Base-by-base conservation (phyloP, 2,329 filamentous ascomycete species). In the Rutstroemia sp. region DNA sequence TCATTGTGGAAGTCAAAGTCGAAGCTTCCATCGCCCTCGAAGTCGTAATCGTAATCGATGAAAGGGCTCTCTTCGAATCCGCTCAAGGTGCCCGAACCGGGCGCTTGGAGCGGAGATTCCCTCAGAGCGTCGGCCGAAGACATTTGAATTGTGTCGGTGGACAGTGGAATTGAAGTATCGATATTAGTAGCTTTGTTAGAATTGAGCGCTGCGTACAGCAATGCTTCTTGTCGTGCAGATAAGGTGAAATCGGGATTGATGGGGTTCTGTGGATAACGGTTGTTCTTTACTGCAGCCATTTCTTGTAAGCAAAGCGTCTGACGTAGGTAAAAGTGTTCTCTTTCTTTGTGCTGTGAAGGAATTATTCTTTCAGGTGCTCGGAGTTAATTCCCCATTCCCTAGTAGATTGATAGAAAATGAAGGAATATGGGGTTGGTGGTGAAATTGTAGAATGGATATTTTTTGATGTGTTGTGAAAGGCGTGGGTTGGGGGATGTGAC, bases 21-120 rank as follows among this genome's bases (percentile, higher is more conserved):
- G 69, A 90, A 92, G 68, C 78, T 85, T 38, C 80, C 81, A 66
- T 92, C 88, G 58, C 77, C 77, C 58, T 92, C 89, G 57, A 90
- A 84, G 48, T 88, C 85, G 62, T 88, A 86, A 63, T 88, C 84
- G 65, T 91, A 94, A 68, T 96, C 90, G 57, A 95, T 78, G 67
- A 86, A 92, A 0, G 92, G 90, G 61, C 87, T 94, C 49, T 91
- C 87, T 34, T 90, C 83, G 46, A 83, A 80, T 61, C 75, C 79
- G 55, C 65, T 67, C 47, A 82, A 69, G 25, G 72, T 72, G 37
- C 76, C 74, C 2, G 75, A 73, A 42, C 72, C 74, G 16, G 73
- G 71, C 57, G 72, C 68, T 57, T 75, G 64, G 48, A 69, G 63
- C 16, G 78, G 77, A 10, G 79, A 80, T 53, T 73, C 73, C 59